Percentiles rank a stretch among this genome's conserved stretches.
These are phyloP conservation scores for Venturiaceae sp. DNA, from an alignment of 2,329 filamentous ascomycete species.

Conservation along the genomic window DNA sequence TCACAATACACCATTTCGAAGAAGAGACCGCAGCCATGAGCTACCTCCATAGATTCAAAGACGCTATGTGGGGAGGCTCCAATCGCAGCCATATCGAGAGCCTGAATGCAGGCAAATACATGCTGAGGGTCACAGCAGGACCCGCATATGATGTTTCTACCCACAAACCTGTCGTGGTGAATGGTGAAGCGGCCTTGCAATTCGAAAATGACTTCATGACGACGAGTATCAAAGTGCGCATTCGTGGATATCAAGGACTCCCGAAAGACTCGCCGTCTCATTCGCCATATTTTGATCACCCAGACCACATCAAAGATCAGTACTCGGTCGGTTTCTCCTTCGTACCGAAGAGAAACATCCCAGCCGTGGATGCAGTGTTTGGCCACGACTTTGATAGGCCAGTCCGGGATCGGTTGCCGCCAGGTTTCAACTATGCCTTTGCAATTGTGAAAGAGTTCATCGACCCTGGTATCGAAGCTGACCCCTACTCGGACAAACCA, in stretches of 20 bases:
- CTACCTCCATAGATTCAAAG: not conserved
- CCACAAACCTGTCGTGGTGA: constrained; percentile 60
- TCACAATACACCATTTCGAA: too few relatives aligned
- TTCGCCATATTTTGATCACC: not conserved
- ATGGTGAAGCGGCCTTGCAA: constrained; percentile 50
- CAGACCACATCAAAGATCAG: constrained; percentile 49
- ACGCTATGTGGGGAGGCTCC: not conserved
- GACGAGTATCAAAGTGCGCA: constrained; percentile 64
- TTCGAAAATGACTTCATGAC: constrained; percentile 57
- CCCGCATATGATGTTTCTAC: constrained; percentile 59
- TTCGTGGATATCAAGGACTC: constrained; percentile 49
- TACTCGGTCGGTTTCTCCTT: constrained; percentile 80
- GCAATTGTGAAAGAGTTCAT: constrained; percentile 83
- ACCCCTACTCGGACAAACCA: constrained; percentile 77
- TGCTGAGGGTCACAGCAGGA: constrained; percentile 74
- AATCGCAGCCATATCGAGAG: not conserved
- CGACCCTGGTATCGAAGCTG: constrained; percentile 82
- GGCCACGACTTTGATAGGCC: constrained; percentile 94
- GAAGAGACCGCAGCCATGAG: too few relatives aligned
- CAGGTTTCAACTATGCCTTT: constrained; percentile 76
- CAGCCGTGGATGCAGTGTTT: constrained; percentile 68
- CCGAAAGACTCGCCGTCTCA: not conserved
- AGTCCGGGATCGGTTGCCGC: constrained; percentile 75
- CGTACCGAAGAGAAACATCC: constrained; percentile 55
- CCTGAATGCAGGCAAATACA: constrained; percentile 42